A percentile compares a stretch with the other conserved stretches of the same genome.
phyloP scores from a whole-genome alignment of 768 basidiomycete genomes.

The Amanita phalloides region DNA sequence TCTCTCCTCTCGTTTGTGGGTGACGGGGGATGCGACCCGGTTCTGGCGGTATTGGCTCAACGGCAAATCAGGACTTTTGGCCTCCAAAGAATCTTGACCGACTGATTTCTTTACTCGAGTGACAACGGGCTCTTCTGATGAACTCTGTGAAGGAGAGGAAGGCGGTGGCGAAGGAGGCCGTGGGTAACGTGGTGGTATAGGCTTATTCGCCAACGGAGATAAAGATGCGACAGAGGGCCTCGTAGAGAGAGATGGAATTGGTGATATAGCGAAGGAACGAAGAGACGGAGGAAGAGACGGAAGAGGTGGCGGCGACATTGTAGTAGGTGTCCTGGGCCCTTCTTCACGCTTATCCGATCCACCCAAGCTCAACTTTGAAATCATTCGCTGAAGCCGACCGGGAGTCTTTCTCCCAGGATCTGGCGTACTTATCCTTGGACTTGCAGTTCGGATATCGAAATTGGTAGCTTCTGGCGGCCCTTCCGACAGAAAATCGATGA shows the following conservation, averaged over 20 bases:
- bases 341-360: conserved; percentile 24
- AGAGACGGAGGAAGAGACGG: neutral
- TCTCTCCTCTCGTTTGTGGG: conserved; percentile 8
- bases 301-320: conserved; percentile 3
- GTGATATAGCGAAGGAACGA: no score
- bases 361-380: conserved; percentile 61
- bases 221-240: conserved; percentile 20
- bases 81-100: neutral
- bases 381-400: conserved; percentile 70
- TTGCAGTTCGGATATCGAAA: conserved; percentile 41
- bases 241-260: conserved; percentile 5
- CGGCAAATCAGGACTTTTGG: neutral
- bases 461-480: conserved; percentile 41
- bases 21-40: conserved; percentile 17
- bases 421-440: conserved; percentile 18
- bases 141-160: conserved; percentile 33
- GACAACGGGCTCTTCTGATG: conserved; percentile 21
- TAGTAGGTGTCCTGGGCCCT: conserved; percentile 10
- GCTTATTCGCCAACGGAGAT: conserved; percentile 44
- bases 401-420: conserved; percentile 40
- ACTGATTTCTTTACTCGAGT: neutral
- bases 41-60: conserved; percentile 12
- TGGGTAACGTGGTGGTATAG: conserved; percentile 50
- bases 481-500: conserved; percentile 46
- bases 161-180: conserved; percentile 31